Evolutionary conservation across 768 basidiomycete species (phyloP).

Genomic region (Leccinum incarnatum): DNA sequence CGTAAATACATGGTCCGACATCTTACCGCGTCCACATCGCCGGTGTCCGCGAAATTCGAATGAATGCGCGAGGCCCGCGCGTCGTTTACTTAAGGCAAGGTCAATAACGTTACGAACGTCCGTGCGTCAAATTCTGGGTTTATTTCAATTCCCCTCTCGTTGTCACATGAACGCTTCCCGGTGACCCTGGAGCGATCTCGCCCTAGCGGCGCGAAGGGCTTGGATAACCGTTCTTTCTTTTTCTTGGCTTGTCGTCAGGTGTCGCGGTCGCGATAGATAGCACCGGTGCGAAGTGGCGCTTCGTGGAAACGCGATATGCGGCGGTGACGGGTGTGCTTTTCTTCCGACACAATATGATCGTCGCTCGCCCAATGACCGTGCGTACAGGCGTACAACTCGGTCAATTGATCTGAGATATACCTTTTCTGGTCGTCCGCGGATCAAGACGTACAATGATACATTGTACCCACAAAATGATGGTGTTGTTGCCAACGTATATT

Average conservation of each 20-base stretch:
- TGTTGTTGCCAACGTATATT: constrained; percentile 3
- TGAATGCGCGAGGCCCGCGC: constrained; percentile 18
- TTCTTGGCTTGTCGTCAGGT: not conserved
- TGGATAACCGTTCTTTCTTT: not conserved
- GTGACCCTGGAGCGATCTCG: constrained; percentile 11
- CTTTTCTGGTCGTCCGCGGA: constrained; percentile 29
- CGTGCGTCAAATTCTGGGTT: not conserved
- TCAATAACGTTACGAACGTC: constrained; percentile 5
- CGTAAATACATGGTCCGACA: not conserved
- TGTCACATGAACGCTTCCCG: not conserved
- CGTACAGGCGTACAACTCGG: constrained; percentile 1
- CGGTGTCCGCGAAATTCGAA: constrained; percentile 8
- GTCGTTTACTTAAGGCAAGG: constrained; percentile 10
- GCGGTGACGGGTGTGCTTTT: constrained; percentile 2
- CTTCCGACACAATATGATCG: constrained; percentile 17
- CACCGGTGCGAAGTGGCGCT: constrained; percentile 7
- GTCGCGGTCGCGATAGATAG: not conserved
- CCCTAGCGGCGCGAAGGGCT: not conserved
- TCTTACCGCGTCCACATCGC: constrained; percentile 1
- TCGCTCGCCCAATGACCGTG: constrained; percentile 20
- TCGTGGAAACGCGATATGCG: not conserved
- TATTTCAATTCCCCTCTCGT: not conserved
- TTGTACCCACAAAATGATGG: not conserved
- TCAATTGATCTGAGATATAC: constrained; percentile 19
- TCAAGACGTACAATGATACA: constrained; percentile 13